Base-by-base conservation (phyloP, 805 yeast genomes). In the Candida corydali region DNA sequence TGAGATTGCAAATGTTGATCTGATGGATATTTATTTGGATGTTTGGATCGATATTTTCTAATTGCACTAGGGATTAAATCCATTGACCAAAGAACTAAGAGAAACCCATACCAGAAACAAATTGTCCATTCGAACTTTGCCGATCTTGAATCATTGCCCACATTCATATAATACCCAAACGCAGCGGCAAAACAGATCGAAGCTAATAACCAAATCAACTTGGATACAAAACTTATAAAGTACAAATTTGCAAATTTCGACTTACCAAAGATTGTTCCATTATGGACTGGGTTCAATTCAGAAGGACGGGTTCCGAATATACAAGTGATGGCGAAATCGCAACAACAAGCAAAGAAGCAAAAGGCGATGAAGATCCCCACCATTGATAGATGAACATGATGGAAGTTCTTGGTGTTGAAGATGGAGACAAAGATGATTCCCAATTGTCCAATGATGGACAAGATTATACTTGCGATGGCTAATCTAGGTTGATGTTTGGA, bases 91-190 rank as follows among this genome's bases (percentile, higher is more conserved):
- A 80, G 61, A 3, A 81, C 52, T 45, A 81, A 74, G 42, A 84
- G 66, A 23, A 81, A 49, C 3, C 95, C 93, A 54, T 84, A 89
- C 78, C 86, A 80, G 59, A 80, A 89, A n/a, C 91, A 80, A 29
- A 89, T 59, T 3, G 80, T 54, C 98, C 98, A 91, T 60, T 91
- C 98, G 53, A 83, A 77, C 15, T 70, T 64, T 0, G 88, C 88
- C 27, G 80, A 70, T 22, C 71, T 63, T 44, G 72, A 65, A 26
- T 61, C 51, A 6, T 61, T 50, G 18, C 68, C 65, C 1, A 39
- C 36, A 9, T 56, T 54, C 54, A 54, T 50, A 34, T 61, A 52
- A 3, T 57, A 69, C n/a, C 77, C 87, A 45, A 86, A 91, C 22
- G 76, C 69, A 17, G 82, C 58, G 3, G 91, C 95, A 52, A 85